These are phyloP conservation scores for Truncatella angustata DNA, from an alignment of 2,329 filamentous ascomycete genomes.

Conservation along the genomic window DNA sequence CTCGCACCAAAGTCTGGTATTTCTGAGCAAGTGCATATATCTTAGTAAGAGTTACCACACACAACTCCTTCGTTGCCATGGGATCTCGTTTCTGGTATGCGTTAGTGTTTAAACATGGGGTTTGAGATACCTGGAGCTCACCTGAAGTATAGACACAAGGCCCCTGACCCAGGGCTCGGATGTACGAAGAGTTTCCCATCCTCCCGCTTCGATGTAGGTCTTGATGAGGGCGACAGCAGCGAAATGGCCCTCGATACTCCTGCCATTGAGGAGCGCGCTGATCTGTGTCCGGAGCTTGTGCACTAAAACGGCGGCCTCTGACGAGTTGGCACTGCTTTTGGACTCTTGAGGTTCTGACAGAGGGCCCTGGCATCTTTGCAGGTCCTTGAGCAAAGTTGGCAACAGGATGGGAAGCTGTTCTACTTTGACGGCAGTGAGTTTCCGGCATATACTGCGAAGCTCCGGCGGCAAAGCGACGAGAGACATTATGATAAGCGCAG, in stretches of 20 bases:
- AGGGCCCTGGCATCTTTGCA: slow-evolving; percentile 55
- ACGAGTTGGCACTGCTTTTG: slow-evolving; percentile 56
- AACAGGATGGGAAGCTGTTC: slow-evolving; percentile 72
- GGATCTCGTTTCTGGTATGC: slow-evolving; percentile 70
- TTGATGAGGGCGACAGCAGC: slow-evolving; percentile 78
- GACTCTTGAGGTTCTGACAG: slow-evolving; percentile 63
- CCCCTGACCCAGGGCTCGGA: slow-evolving; percentile 74
- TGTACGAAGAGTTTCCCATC: slow-evolving; percentile 76
- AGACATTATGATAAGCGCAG: slow-evolving; percentile 17
- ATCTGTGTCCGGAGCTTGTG: slow-evolving; percentile 82
- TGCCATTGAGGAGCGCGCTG: slow-evolving; percentile 74
- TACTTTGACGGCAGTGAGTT: slow-evolving; percentile 69
- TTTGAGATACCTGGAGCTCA: slow-evolving; percentile 32
- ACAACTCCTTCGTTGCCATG: slow-evolving; percentile 70
- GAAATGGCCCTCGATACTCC: slow-evolving; percentile 72
- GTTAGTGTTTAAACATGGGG: slow-evolving; percentile 4
- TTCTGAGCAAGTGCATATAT: slow-evolving; percentile 82
- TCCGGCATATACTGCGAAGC: slow-evolving; percentile 64
- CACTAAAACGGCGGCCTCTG: slow-evolving; percentile 67
- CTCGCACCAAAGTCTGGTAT: slow-evolving; percentile 78
- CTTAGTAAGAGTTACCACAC: slow-evolving; percentile 73
- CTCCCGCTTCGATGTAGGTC: slow-evolving; percentile 75
- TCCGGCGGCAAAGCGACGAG: slow-evolving; percentile 50
- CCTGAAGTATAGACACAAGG: slow-evolving; percentile 72
- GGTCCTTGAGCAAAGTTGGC: slow-evolving; percentile 63